These are phyloP conservation scores for Raffaelea ambrosiae DNA, from an alignment of 2,329 filamentous ascomycete species.

Conservation along the genomic window DNA sequence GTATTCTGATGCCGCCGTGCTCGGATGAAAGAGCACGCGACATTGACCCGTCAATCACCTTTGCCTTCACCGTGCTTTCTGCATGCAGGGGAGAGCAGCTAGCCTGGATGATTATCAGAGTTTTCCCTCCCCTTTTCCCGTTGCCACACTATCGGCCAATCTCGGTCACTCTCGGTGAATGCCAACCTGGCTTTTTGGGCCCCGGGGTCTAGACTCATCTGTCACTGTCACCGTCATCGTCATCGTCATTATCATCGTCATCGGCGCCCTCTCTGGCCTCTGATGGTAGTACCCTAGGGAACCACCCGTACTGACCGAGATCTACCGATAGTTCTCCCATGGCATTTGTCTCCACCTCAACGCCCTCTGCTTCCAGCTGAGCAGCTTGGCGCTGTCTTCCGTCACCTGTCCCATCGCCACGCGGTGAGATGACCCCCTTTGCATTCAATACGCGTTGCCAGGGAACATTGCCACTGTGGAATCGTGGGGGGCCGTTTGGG, in stretches of 20 bases:
- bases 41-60: too few relatives aligned
- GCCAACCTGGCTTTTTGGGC: slow-evolving; percentile 5
- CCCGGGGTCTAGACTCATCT: not conserved
- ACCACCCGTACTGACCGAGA: slow-evolving; percentile 46
- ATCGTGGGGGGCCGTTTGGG: slow-evolving; percentile 43
- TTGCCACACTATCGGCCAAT: too few relatives aligned
- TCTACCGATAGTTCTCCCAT: slow-evolving; percentile 45
- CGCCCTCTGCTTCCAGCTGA: slow-evolving; percentile 42
- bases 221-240: slow-evolving; percentile 11
- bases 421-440: slow-evolving; percentile 76
- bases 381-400: slow-evolving; percentile 36
- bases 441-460: slow-evolving; percentile 93
- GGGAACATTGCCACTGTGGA: slow-evolving; percentile 72
- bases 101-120: too few relatives aligned
- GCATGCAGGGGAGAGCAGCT: too few relatives aligned
- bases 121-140: too few relatives aligned
- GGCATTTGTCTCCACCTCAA: slow-evolving; percentile 37
- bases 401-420: slow-evolving; percentile 23
- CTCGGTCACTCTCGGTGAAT: too few relatives aligned
- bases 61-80: too few relatives aligned
- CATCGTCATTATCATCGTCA: slow-evolving; percentile 10
- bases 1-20: too few relatives aligned
- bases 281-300: slow-evolving; percentile 41
- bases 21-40: too few relatives aligned
- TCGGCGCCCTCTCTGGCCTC: slow-evolving; percentile 18